These are phyloP conservation scores for Trichoderma sp. DNA, from an alignment of 2,329 filamentous ascomycete genomes.

Conservation along the genomic window DNA sequence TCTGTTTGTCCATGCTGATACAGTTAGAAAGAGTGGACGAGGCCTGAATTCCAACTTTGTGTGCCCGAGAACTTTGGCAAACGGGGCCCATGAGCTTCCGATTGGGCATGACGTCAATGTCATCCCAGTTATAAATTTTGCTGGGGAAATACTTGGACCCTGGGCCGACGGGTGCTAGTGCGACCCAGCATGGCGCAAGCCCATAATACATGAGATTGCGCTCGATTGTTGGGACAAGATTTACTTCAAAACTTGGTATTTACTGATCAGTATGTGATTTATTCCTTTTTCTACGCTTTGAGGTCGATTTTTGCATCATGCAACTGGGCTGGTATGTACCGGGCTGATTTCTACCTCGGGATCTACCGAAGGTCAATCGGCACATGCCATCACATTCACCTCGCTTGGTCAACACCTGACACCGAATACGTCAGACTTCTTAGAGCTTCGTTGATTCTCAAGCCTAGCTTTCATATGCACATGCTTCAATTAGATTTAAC, in stretches of 20 bases:
- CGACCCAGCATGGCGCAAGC: not conserved
- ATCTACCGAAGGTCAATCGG: not conserved
- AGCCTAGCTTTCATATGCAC: not conserved
- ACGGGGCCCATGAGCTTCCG: not conserved
- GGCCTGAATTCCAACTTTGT: not conserved
- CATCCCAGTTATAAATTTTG: not conserved
- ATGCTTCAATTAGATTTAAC: not conserved
- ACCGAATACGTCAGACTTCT: not conserved
- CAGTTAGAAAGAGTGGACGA: not conserved
- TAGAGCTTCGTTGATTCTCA: not conserved
- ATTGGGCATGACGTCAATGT: constrained; percentile 13
- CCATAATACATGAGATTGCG: not conserved
- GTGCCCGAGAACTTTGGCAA: not conserved
- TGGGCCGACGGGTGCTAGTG: not conserved
- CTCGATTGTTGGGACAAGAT: not conserved
- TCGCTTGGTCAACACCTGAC: not conserved
- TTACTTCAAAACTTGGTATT: not conserved
- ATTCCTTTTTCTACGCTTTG: not conserved
- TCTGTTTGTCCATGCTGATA: not conserved
- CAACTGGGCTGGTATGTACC: not conserved
- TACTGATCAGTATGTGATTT: not conserved
- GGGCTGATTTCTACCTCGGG: not conserved
- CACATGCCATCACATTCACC: not conserved
- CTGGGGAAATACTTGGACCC: not conserved
- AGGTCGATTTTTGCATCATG: not conserved